phyloP scores from a whole-genome alignment of 257 asterid genomes.

The Forsythia viridissima region DNA sequence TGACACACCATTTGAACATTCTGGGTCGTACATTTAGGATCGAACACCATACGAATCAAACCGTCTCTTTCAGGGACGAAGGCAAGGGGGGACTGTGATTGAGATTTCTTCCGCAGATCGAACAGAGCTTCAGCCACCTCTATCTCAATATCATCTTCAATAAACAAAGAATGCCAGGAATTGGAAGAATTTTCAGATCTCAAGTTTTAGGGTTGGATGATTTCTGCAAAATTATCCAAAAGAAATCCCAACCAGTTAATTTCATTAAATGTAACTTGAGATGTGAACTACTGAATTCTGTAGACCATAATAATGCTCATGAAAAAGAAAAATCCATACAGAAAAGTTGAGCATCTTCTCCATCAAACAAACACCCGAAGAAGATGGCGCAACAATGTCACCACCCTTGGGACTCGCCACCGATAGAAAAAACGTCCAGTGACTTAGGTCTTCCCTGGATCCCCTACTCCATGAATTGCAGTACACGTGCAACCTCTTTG shows the following conservation, averaged over 20 bases:
- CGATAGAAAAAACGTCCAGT: too few species aligned
- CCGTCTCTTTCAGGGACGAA: constrained; percentile 35
- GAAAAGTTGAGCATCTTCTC: too few species aligned
- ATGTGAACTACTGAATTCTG: not conserved
- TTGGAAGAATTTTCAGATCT: constrained; percentile 15
- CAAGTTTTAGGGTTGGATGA: constrained; percentile 31
- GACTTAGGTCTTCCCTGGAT: too few species aligned
- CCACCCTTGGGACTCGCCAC: too few species aligned
- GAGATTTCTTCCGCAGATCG: constrained; percentile 58
- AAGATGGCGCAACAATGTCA: too few species aligned
- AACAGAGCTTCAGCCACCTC: constrained; percentile 66
- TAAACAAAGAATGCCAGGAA: constrained; percentile 28
- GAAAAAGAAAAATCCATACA: constrained; percentile 2
- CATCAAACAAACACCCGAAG: too few species aligned
- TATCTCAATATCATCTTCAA: constrained; percentile 60
- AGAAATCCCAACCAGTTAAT: constrained; percentile 21
- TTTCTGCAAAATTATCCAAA: constrained; percentile 38
- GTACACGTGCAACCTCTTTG: too few species aligned
- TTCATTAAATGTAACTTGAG: not conserved
- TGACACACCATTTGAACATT: constrained; percentile 32
- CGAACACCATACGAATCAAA: constrained; percentile 13
- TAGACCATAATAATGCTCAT: not conserved
- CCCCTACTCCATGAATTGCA: too few species aligned
- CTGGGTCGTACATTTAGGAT: constrained; percentile 20
- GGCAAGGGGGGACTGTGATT: constrained; percentile 32